Evolutionary conservation across 2,329 filamentous ascomycete species (phyloP), one percentile per base, ranked within the genome.

Genomic region (Fusarium austroafricanum): DNA sequence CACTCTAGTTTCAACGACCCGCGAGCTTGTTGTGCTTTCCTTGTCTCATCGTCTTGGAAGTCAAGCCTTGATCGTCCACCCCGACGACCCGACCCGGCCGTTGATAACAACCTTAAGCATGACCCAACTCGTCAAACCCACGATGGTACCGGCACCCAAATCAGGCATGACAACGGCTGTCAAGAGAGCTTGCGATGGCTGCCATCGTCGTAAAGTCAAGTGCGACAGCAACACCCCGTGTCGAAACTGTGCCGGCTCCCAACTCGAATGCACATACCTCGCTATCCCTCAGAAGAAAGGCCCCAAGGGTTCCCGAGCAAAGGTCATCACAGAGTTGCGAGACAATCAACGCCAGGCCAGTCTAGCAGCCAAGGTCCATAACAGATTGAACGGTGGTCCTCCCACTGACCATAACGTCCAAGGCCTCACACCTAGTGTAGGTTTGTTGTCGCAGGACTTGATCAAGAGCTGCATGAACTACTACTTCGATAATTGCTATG

Each of bases 201-300:
- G 90, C 76, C 90, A 92, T 82, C 88, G 89, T 68, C 87, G 90
- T 77, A 92, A 92, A 78, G 90, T 92, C 76, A 92, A 91, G 77
- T 92, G 90, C 75, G 89, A 92, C 74, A 89, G 89, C 59, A 82
- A 88, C 75, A 89, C 89, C 72, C 90, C 90, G 20, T 93, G 90
- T 78, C 85, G 87, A 62, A 92, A 92, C 78, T 93, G 90, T 79
- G 83, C 84, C 14, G 86, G 89, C 10, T 88, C 90, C 9, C 85
- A 88, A 73, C 82, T 92, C 18, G 83, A 85, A 14, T 93, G 90
- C 82, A 92, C 90, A 29, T 93, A 92, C 83, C 89, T 91, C 80
- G 88, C 89, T 33, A 88, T 92, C 35, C 90, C 90, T 3, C 90
- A 91, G 79, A 92, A 92, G 81, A 92, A 92, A 77, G 90, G 90